Percentiles rank a stretch among this genome's conserved stretches.
Evolutionary conservation across 805 yeast species (phyloP).

Genomic region (Metschnikowia sp.): DNA sequence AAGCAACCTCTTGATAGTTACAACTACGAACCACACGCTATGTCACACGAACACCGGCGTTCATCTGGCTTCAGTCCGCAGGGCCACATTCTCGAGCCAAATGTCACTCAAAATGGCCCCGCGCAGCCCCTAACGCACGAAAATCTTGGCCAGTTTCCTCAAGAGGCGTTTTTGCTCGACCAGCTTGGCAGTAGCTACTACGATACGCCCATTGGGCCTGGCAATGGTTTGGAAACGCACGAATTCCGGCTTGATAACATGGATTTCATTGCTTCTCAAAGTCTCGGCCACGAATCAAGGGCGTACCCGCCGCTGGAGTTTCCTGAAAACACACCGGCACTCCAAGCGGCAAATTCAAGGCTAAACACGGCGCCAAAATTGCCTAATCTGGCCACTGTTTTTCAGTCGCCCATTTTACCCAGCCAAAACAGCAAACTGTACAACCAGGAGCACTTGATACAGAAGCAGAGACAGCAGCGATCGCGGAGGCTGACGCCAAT

Average conservation of each 20-base stretch:
- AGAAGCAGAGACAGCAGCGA: conserved; percentile 24
- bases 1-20: neutral
- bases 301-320: conserved; percentile 19
- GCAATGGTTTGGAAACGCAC: neutral
- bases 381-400: neutral
- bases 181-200: conserved; percentile 8
- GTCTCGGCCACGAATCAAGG: conserved; percentile 13
- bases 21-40: neutral
- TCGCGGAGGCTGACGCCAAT: conserved; percentile 15
- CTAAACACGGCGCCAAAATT: neutral
- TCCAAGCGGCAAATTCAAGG: conserved; percentile 6
- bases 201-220: neutral
- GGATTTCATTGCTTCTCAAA: conserved; percentile 16
- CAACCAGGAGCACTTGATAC: conserved; percentile 40
- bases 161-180: conserved; percentile 12
- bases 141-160: neutral
- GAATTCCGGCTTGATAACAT: conserved; percentile 8
- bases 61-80: neutral
- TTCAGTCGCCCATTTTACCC: conserved; percentile 37
- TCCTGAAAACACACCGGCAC: conserved; percentile 18
- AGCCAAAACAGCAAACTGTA: conserved; percentile 40
- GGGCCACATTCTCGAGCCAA: neutral
- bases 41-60: neutral
- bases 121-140: neutral
- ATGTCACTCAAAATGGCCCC: neutral